Conservation (phyloP, 108 stramenopile genomes). For the Discostella stelligeroides region DNA sequence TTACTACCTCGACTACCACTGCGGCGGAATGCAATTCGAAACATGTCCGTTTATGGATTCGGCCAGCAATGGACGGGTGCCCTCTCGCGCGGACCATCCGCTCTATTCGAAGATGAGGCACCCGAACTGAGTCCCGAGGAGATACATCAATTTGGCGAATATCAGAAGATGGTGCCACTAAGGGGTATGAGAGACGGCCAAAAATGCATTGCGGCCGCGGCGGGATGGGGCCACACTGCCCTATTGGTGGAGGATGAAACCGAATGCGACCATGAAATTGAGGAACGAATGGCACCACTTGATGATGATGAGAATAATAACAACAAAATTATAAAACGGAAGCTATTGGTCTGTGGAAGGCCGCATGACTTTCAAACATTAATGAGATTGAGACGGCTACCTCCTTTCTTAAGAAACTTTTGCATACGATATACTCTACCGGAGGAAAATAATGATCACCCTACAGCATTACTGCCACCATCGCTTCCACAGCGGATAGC, state of each 20-base stretch:
- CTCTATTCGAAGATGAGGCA: conserved; percentile 27
- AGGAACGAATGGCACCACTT: no score
- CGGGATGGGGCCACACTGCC: conserved; percentile 82
- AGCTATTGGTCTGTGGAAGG: conserved; percentile 68
- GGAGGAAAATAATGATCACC: background rate
- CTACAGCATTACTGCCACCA: conserved; percentile 1
- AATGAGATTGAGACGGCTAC: conserved; percentile 73
- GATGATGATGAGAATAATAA: no score
- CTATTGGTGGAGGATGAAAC: conserved; percentile 37
- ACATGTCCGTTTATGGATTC: conserved; percentile 68
- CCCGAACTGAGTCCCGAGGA: conserved; percentile 65
- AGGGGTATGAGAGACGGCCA: conserved; percentile 14
- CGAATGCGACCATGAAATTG: background rate
- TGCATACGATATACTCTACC: conserved; percentile 18
- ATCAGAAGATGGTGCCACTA: conserved; percentile 27
- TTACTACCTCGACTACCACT: background rate
- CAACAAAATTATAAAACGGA: conserved; percentile 20
- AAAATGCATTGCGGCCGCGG: conserved; percentile 51
- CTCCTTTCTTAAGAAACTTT: conserved; percentile 46
- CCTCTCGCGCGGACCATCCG: conserved; percentile 45
- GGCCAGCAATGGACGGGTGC: conserved; percentile 85
- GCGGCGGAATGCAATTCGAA: conserved; percentile 10
- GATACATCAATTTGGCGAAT: conserved; percentile 27
- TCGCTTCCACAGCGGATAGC: conserved; percentile 35
- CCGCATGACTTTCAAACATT: conserved; percentile 83